A percentile compares a stretch with the other conserved stretches of the same genome.
phyloP scores from a whole-genome alignment of 164 flowering plant species.

The Annona squamosa region DNA sequence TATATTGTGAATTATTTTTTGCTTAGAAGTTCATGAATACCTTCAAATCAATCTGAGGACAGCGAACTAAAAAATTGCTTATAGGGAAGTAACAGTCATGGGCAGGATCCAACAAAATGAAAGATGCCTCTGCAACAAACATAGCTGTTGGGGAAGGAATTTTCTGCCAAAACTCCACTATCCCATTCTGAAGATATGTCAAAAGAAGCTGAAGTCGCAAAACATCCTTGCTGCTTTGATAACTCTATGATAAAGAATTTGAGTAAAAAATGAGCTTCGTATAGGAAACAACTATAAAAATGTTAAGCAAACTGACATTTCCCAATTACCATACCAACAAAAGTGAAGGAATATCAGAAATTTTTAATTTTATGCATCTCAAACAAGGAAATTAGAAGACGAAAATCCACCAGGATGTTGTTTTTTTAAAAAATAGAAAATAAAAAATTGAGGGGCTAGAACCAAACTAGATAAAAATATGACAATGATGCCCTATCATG shows the following conservation, averaged over 20 bases:
- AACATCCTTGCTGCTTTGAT: slow-evolving; percentile 48
- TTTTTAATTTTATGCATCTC: background rate
- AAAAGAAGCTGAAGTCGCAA: slow-evolving; percentile 57
- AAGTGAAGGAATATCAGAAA: background rate
- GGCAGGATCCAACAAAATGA: slow-evolving; percentile 65
- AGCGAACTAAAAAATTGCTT: slow-evolving; percentile 42
- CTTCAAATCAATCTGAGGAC: slow-evolving; percentile 57
- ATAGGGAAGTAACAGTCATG: slow-evolving; percentile 48
- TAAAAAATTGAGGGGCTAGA: background rate
- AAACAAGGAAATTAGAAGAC: slow-evolving; percentile 1
- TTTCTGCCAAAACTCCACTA: slow-evolving; percentile 66
- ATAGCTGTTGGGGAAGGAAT: slow-evolving; percentile 62
- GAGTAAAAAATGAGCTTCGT: slow-evolving; percentile 1
- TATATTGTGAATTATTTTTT: background rate
- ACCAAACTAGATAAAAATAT: background rate
- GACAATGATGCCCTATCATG: background rate
- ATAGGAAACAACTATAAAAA: background rate
- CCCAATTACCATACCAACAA: background rate
- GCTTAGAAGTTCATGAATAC: slow-evolving; percentile 22
- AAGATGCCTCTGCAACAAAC: slow-evolving; percentile 84
- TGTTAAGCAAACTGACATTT: background rate
- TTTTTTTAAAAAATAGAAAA: background rate
- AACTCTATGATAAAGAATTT: slow-evolving; percentile 33
- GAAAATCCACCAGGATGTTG: background rate
- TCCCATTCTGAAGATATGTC: slow-evolving; percentile 77